Evolutionary conservation across 2,329 filamentous ascomycete genomes (phyloP), one percentile per base, ranked within the genome.

Genomic region (Falciphora oryzae): DNA sequence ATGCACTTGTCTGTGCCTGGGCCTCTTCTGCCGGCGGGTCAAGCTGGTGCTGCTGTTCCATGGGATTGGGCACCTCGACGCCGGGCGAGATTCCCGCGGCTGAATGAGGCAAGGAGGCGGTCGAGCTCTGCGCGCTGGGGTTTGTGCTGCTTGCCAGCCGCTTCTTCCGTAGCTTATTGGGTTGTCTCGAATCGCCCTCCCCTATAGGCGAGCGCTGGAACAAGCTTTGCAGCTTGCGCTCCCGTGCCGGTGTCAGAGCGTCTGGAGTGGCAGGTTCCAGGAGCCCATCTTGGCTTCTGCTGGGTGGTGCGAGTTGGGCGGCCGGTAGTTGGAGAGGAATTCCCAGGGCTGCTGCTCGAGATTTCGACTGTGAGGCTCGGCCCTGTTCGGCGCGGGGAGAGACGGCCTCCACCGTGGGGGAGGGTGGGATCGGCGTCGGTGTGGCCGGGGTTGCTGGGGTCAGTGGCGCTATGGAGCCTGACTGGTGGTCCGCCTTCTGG

Each of bases 141-240:
- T 92, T 93, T 28, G 90, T 78, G 71, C 91, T 92, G 57, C 87
- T 89, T 0, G 91, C 89, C 64, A 90, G 80, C 67, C 88, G 83
- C 76, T 92, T 97, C 81, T 98, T 98, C 75, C 89, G 90, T 63
- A 99, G 80, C 76, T 97, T 97, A 72, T 97, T 97, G 0, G 93
- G 92, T 73, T 89, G 89, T 59, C 91, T 85, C 70, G 84, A 88
- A 67, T 88, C 88, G 53, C 80, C 83, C 57, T 86, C 84, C 31
- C 79, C 81, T 0, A 83, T 82, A 1, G 89, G 86, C 2, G 90
- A 89, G 68, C 89, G 84, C 71, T 90, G 84, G 71, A 96, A 90
- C 53, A 96, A 78, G 70, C 80, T 85, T 63, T 89, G 82, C 64
- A 96, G 75, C 66, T 85, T 88, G 35, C 88, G 85, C 65, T 93